A percentile compares a stretch with the other conserved stretches of the same genome.
phyloP scores from a whole-genome alignment of 2,329 filamentous ascomycete species.

The Ophiostoma sp. region DNA sequence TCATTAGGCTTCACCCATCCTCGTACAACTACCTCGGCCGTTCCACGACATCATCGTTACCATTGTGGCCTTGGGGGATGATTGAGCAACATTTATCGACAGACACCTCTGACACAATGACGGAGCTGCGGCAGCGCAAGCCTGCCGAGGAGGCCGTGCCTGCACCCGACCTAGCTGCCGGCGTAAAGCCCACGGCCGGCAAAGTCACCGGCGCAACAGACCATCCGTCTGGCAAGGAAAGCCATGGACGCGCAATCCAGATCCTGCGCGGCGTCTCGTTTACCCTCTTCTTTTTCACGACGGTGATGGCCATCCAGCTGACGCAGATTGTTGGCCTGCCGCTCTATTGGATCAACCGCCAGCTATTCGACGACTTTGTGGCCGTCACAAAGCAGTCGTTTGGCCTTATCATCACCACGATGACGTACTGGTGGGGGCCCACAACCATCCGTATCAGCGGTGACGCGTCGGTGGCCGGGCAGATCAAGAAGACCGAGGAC shows the following conservation, averaged over 20 bases:
- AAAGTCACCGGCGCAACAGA: conserved; percentile 24
- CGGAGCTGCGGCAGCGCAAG: conserved; percentile 37
- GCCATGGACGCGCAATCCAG: conserved; percentile 48
- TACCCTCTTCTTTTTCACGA: conserved; percentile 45
- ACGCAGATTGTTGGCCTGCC: conserved; percentile 74
- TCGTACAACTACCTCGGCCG: not conserved
- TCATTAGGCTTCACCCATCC: not conserved
- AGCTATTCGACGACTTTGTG: conserved; percentile 82
- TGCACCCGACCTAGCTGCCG: conserved; percentile 32
- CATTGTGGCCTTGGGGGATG: not conserved
- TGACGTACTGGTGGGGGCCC: conserved; percentile 85
- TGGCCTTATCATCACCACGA: conserved; percentile 68
- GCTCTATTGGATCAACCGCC: conserved; percentile 68
- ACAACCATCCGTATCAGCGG: conserved; percentile 78
- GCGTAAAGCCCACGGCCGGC: conserved; percentile 23
- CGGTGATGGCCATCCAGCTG: conserved; percentile 50
- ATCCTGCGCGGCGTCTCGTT: conserved; percentile 50
- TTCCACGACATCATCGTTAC: conserved; percentile 1
- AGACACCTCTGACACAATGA: conserved; percentile 1
- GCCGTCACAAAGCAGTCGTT: conserved; percentile 81
- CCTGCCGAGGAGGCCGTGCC: conserved; percentile 28
- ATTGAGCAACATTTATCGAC: not conserved
- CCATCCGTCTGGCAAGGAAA: conserved; percentile 53
- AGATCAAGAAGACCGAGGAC: conserved; percentile 64
- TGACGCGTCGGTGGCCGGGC: conserved; percentile 70